Base-by-base conservation (phyloP, 1,284 basidiomycete species). In the Peniophora sp. region DNA sequence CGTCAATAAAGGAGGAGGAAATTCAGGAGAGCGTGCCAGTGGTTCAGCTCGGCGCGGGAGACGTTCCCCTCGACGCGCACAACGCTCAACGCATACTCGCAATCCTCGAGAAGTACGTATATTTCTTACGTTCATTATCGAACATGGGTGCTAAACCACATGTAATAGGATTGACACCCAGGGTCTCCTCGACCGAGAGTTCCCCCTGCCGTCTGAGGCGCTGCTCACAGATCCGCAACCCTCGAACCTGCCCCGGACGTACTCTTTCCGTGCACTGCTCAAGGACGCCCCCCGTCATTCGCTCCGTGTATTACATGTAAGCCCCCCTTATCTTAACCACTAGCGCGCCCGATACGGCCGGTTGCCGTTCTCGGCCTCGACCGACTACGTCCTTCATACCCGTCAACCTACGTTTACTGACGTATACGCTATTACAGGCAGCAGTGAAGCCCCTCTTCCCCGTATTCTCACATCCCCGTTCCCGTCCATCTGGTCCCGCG, bases 111-210 rank as follows among this genome's bases (percentile, higher is more conserved):
- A 72, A 79, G 83, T 90, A 59, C 56, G 81, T 71, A 43, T 46
- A 6, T 57, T 47, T 20, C 10, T 46, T 45, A 48, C 47, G 50
- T 43, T 47, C 27, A 14, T 17, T 45, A 19, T 19, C 51, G 41
- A 43, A 16, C 35, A 22, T 43, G 22, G 16, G 36, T 47, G 58
- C 46, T 56, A 50, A 41, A 47, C 47, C 23, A 16, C 41, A 32
- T 9, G 38, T 44, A 32, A 53, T 61, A 87, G 85, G 59, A 69
- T 79, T 52, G 88, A 90, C 63, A 74, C 74, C 0, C 86, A 88
- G 58, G 83, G 81, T 49, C 71, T 90, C 2, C 78, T 91, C n/a
- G 85, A 89, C 72, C 81, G 87, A 58, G 83, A 87, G 56, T 85
- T 86, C 61, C 79, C 83, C 19, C 66, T 81, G 6, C 67, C 73